Conservation (phyloP, 2,329 filamentous ascomycete genomes). For the Colletotrichum melonis region DNA sequence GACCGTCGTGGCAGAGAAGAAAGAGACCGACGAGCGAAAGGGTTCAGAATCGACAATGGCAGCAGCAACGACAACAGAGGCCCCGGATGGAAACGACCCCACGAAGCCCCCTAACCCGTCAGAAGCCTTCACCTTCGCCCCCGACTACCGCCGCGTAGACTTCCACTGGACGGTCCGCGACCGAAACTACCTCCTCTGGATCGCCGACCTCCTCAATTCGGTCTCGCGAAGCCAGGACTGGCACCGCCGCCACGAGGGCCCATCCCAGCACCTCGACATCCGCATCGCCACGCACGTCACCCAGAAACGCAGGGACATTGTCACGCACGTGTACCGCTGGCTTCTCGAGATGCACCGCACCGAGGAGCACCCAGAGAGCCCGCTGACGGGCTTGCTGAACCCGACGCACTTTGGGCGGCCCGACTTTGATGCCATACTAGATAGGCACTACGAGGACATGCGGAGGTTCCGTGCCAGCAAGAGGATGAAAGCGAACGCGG, state of each 20-base stretch:
- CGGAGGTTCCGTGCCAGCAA: constrained; percentile 46
- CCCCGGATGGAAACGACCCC: constrained; percentile 12
- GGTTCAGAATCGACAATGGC: neutral
- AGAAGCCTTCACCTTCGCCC: constrained; percentile 42
- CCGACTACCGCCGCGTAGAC: constrained; percentile 62
- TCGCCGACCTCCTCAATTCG: constrained; percentile 65
- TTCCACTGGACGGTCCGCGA: constrained; percentile 72
- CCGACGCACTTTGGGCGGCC: constrained; percentile 66
- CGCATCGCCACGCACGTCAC: constrained; percentile 68
- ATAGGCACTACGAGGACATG: constrained; percentile 66
- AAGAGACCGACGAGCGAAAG: neutral
- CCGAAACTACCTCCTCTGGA: constrained; percentile 66
- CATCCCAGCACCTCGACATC: constrained; percentile 58
- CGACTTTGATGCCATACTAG: constrained; percentile 63
- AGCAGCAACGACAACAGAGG: neutral
- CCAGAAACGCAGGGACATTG: constrained; percentile 63
- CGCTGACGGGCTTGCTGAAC: constrained; percentile 64
- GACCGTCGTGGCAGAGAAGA: constrained; percentile 17
- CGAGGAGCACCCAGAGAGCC: constrained; percentile 59
- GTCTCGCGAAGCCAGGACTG: constrained; percentile 52
- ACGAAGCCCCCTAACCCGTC: constrained; percentile 35
- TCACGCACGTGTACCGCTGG: constrained; percentile 66
- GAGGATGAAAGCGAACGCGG: constrained; percentile 30
- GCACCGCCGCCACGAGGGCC: constrained; percentile 49
- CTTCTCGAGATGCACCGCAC: constrained; percentile 68